Conservation (phyloP, 495 filamentous ascomycete species). For the Hyphodiscus hymeniophilus region DNA sequence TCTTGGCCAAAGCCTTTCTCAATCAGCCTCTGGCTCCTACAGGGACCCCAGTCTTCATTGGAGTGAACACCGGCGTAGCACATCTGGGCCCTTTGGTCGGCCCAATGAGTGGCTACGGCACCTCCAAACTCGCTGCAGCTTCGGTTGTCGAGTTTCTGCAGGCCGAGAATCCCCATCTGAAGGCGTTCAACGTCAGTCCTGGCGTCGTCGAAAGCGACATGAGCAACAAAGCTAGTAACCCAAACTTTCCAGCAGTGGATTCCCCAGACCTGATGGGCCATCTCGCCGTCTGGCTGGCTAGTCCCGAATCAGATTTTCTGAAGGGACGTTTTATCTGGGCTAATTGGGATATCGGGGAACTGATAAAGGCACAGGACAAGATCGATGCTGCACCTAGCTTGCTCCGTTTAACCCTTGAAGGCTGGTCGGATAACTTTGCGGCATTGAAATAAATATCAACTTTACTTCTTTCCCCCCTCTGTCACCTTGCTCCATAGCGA, state of each 20-base stretch:
- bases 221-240: no score
- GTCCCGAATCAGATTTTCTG: constrained; percentile 37
- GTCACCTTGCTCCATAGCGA: no score
- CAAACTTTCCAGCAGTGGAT: neutral
- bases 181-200: constrained; percentile 33
- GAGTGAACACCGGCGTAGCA: neutral
- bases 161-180: constrained; percentile 32
- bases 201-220: constrained; percentile 31
- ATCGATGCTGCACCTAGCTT: no score
- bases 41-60: neutral
- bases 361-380: constrained; percentile 9
- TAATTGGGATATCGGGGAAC: constrained; percentile 47
- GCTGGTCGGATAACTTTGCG: no score
- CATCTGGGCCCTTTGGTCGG: constrained; percentile 16
- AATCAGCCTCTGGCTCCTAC: neutral
- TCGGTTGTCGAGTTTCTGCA: constrained; percentile 34
- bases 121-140: constrained; percentile 30
- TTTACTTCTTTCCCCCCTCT: no score
- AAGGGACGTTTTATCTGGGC: constrained; percentile 37
- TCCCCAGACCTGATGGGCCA: no score
- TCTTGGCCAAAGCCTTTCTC: constrained; percentile 25
- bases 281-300: constrained; percentile 42
- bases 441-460: no score
- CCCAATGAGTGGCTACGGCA: constrained; percentile 29
- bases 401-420: no score